Evolutionary conservation across 2,329 filamentous ascomycete species (phyloP).

Genomic region (Bipolaris sorokiniana): DNA sequence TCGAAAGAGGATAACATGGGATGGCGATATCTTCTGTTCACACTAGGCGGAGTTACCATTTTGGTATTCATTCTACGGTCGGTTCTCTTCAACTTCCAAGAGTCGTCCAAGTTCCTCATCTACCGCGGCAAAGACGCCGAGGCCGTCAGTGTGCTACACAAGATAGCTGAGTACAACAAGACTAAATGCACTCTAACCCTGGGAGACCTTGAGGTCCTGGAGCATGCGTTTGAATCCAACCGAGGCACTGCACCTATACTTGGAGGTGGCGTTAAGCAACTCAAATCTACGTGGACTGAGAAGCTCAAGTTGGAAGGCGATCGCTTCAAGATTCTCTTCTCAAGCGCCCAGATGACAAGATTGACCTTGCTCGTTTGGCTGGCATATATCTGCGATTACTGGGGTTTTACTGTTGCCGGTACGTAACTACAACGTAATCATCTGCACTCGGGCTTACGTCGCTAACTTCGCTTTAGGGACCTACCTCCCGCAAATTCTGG

Average conservation of each 20-base stretch:
- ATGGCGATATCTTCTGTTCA: slow-evolving; percentile 55
- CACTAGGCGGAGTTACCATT: slow-evolving; percentile 49
- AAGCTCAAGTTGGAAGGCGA: slow-evolving; percentile 51
- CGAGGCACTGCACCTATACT: slow-evolving; percentile 33
- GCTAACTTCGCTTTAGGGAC: slow-evolving; percentile 42
- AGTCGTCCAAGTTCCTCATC: slow-evolving; percentile 66
- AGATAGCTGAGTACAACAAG: slow-evolving; percentile 54
- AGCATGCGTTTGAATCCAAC: slow-evolving; percentile 36
- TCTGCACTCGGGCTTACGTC: neutral
- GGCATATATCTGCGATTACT: slow-evolving; percentile 60
- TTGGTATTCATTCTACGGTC: slow-evolving; percentile 60
- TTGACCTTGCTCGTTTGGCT: slow-evolving; percentile 58
- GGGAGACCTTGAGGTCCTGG: slow-evolving; percentile 46
- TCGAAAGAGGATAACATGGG: slow-evolving; percentile 50
- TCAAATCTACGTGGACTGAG: slow-evolving; percentile 36
- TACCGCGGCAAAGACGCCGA: slow-evolving; percentile 60
- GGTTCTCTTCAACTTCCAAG: slow-evolving; percentile 61
- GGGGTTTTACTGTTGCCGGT: slow-evolving; percentile 58
- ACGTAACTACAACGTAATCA: neutral
- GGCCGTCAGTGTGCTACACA: slow-evolving; percentile 55
- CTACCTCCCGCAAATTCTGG: slow-evolving; percentile 59
- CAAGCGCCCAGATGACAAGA: slow-evolving; percentile 50
- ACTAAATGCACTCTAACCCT: slow-evolving; percentile 43
- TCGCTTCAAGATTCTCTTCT: slow-evolving; percentile 56
- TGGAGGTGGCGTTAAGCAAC: slow-evolving; percentile 41